Base-by-base conservation (phyloP, 1,284 basidiomycete genomes). In the Violaceomyces palustris region DNA sequence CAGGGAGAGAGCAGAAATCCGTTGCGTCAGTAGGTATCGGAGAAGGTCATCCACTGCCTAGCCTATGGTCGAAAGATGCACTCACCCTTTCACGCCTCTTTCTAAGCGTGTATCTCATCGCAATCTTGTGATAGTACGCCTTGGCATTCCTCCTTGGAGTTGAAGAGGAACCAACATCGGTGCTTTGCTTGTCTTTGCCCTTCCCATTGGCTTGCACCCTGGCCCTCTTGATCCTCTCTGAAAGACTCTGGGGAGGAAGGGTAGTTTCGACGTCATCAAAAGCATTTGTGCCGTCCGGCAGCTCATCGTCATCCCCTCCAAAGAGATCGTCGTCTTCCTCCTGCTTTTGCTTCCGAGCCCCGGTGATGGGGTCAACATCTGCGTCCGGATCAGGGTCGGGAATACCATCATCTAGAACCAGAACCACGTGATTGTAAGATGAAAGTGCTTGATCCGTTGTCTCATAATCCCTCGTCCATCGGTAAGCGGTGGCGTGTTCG, bases 61-160 rank as follows among this genome's bases (percentile, higher is more conserved):
- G n/a, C n/a, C n/a, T n/a, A n/a, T n/a, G n/a, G n/a, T n/a, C n/a
- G n/a, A n/a, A n/a, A n/a, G n/a, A n/a, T n/a, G n/a, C n/a, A n/a
- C n/a, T n/a, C n/a, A n/a, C n/a, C n/a, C n/a, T n/a, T n/a, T n/a
- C n/a, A n/a, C n/a, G n/a, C n/a, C n/a, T n/a, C n/a, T n/a, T n/a
- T n/a, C 61, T 56, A 9, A 69, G 53, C 14, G 57, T 61, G 50
- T 62, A 69, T 10, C 64, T 61, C 62, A 69, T 67, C 30, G 46
- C 56, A 11, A 69, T 45, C 30, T 54, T 66, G 54, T 69, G 67
- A 50, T 67, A 69, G 52, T 67, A 69, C 15, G 67, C 67, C 12
- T 52, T 39, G 3, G 55, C 43, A n/a, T n/a, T n/a, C n/a, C n/a
- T n/a, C n/a, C 31, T 54, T 54, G 35, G 52, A 44, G n/a, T 39